Conservation (phyloP, 441 rosid species). For the Gossypium schwendimanii region DNA sequence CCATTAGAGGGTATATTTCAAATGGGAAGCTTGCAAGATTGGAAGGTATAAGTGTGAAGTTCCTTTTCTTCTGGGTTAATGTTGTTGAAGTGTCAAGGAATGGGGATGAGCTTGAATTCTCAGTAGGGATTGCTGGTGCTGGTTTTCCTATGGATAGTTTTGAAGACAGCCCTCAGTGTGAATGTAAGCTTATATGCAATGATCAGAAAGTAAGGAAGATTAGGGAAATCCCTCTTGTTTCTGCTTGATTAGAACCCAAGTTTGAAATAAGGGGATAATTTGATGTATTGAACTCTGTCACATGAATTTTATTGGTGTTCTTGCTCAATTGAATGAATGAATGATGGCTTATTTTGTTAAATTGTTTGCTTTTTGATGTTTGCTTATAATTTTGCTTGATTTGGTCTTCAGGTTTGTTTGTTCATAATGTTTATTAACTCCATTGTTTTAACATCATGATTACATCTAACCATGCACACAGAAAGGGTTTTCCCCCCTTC, state of each 20-base stretch:
- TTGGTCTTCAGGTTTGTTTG: no score
- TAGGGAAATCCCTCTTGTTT: conserved; percentile 27
- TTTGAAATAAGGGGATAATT: conserved; percentile 1
- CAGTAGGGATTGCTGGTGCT: conserved; percentile 40
- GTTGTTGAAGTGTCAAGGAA: conserved; percentile 34
- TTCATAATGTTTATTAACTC: no score
- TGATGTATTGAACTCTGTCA: not conserved
- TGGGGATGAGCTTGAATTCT: conserved; percentile 34
- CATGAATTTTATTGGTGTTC: not conserved
- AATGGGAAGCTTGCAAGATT: conserved; percentile 26
- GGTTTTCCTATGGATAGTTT: conserved; percentile 36
- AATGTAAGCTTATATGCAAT: conserved; percentile 40
- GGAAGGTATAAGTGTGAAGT: conserved; percentile 57
- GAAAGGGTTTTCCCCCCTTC: no score
- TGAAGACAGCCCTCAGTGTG: conserved; percentile 41
- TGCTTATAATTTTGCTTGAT: no score
- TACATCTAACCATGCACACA: no score
- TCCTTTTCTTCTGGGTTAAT: conserved; percentile 35
- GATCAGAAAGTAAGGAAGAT: conserved; percentile 13
- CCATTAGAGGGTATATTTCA: conserved; percentile 43
- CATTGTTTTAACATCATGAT: no score
- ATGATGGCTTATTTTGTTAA: not conserved
- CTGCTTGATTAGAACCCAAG: conserved; percentile 26
- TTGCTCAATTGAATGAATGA: not conserved
- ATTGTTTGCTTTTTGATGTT: no score